Conservation (phyloP, 2,329 filamentous ascomycete genomes). For the Arthroderma sp. region DNA sequence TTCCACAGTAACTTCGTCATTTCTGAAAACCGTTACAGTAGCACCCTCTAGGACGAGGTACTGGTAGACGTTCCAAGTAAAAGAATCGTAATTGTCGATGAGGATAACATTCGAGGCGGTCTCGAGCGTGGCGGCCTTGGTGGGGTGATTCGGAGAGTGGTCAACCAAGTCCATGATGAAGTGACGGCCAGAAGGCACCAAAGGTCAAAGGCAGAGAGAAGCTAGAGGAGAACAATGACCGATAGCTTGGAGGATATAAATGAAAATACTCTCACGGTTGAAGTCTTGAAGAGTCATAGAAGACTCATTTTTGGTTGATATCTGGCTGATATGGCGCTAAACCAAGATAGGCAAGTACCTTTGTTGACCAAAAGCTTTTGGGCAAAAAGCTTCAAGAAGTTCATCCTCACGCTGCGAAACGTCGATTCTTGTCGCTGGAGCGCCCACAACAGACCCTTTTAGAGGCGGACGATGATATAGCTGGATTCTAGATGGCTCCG, state of each 20-base stretch:
- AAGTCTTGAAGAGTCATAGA: not conserved
- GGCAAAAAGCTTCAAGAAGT: constrained; percentile 3
- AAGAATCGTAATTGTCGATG: constrained; percentile 99
- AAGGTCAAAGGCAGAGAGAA: not conserved
- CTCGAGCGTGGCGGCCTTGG: constrained; percentile 56
- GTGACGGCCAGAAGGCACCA: constrained; percentile 6
- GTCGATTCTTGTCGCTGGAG: not conserved
- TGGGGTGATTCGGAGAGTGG: constrained; percentile 69
- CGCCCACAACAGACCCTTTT: not conserved
- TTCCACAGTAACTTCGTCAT: constrained; percentile 78
- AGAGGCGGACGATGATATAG: constrained; percentile 24
- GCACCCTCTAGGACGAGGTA: constrained; percentile 95
- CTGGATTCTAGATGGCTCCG: constrained; percentile 49
- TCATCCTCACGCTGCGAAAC: not conserved
- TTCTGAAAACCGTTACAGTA: constrained; percentile 75
- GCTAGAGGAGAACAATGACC: not conserved
- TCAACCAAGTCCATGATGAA: constrained; percentile 42
- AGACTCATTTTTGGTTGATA: not conserved
- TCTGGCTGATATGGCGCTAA: constrained; percentile 15
- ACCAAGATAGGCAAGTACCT: constrained; percentile 20
- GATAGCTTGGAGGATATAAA: constrained; percentile 1
- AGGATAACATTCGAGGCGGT: constrained; percentile 83
- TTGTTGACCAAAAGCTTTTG: constrained; percentile 20
- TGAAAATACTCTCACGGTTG: not conserved
- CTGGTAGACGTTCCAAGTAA: constrained; percentile 99